Evolutionary conservation across 345 rosid genomes (phyloP).

Genomic region (Salix koriyanagi): DNA sequence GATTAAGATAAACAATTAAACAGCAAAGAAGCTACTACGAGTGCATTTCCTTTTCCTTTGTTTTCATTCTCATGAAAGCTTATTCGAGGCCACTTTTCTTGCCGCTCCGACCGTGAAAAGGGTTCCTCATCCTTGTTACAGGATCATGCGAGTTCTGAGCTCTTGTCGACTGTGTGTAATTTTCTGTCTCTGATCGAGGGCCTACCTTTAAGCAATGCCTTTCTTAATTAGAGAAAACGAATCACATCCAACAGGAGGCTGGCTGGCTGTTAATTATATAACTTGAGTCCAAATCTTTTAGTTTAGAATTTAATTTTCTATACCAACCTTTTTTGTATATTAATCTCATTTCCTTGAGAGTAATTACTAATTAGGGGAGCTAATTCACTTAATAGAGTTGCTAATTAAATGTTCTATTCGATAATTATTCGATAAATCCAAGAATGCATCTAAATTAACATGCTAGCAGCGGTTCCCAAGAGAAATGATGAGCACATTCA

Average conservation of each 20-base stretch:
- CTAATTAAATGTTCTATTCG: too few relatives aligned
- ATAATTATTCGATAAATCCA: too few relatives aligned
- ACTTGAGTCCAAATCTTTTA: too few relatives aligned
- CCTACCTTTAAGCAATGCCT: too few relatives aligned
- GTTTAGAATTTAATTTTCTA: too few relatives aligned
- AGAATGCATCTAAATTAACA: background rate
- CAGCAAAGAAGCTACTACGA: background rate
- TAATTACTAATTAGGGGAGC: too few relatives aligned
- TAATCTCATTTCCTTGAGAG: too few relatives aligned
- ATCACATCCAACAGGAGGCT: too few relatives aligned
- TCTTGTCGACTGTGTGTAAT: background rate
- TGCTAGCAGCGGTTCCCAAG: slow-evolving; percentile 1
- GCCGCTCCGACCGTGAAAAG: slow-evolving; percentile 30
- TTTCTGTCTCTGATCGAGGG: background rate
- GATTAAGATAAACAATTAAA: background rate
- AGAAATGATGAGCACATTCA: slow-evolving; percentile 6
- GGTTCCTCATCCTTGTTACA: slow-evolving; percentile 27
- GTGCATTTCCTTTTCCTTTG: background rate
- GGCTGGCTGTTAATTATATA: too few relatives aligned
- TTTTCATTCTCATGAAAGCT: background rate
- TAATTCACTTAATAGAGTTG: too few relatives aligned
- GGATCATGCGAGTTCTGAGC: slow-evolving; percentile 2
- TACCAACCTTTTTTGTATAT: too few relatives aligned
- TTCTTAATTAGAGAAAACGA: too few relatives aligned
- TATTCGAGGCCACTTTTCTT: background rate